phyloP scores from a whole-genome alignment of 768 basidiomycete genomes.

The Macrolepiota dolichaula region DNA sequence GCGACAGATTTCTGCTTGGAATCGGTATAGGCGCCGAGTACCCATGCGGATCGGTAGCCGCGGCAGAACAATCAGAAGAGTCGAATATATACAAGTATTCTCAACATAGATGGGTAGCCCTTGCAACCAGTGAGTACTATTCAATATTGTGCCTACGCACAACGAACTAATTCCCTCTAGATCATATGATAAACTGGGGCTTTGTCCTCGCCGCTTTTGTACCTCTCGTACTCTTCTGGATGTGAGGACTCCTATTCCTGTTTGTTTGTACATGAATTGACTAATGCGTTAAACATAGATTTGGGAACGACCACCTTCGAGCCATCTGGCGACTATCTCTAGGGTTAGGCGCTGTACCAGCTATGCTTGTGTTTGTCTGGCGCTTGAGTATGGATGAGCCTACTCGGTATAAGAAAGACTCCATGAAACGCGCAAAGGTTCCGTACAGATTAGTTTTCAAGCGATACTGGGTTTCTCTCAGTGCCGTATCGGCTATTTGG shows the following conservation, averaged over 20 bases:
- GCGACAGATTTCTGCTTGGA: conserved; percentile 74
- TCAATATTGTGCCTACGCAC: too few relatives aligned
- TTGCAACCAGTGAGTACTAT: conserved; percentile 44
- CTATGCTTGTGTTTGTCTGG: conserved; percentile 78
- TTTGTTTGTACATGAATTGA: background rate
- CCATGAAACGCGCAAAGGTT: conserved; percentile 71
- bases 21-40: conserved; percentile 89
- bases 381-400: conserved; percentile 84
- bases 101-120: conserved; percentile 83
- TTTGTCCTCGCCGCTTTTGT: conserved; percentile 80
- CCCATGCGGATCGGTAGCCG: conserved; percentile 86
- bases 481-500: conserved; percentile 79
- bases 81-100: conserved; percentile 71
- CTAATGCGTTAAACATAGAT: conserved; percentile 36
- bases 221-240: conserved; percentile 86
- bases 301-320: conserved; percentile 73
- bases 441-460: conserved; percentile 76
- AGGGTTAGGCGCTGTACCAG: conserved; percentile 81
- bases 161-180: conserved; percentile 28
- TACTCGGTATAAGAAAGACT: conserved; percentile 64
- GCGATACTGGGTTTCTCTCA: conserved; percentile 75
- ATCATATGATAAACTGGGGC: conserved; percentile 82
- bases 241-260: conserved; percentile 41
- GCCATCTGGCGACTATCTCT: conserved; percentile 87
- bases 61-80: conserved; percentile 88